Conservation (phyloP, 352 stramenopile species). For the Stramenopiles sp. region DNA sequence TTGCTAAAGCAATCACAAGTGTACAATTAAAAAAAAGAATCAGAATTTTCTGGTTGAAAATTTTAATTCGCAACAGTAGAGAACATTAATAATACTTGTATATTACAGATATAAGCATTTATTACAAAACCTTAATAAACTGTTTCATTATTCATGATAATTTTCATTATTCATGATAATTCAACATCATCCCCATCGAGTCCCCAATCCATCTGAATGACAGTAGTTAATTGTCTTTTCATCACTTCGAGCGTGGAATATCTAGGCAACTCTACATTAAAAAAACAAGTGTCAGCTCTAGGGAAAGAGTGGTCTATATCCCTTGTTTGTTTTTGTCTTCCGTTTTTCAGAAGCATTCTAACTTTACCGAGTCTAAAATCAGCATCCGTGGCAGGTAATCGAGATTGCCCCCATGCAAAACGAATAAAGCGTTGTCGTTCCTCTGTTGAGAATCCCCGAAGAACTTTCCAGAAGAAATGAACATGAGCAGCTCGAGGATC, state of each 20-base stretch:
- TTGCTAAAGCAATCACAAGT: no score
- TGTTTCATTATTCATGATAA: no score
- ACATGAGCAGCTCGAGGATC: neutral
- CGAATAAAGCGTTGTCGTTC: constrained; percentile 9
- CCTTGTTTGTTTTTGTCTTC: constrained; percentile 8
- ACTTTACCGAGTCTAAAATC: neutral
- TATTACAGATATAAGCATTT: no score
- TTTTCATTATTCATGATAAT: no score
- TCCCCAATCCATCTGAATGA: no score
- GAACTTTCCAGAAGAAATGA: constrained; percentile 7
- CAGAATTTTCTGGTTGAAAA: no score
- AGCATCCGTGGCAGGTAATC: constrained; percentile 6
- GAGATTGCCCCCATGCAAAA: constrained; percentile 11
- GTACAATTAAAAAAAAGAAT: no score
- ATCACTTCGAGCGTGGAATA: constrained; percentile 72
- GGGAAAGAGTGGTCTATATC: constrained; percentile 11
- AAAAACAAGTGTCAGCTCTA: constrained; percentile 76
- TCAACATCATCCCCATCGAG: no score
- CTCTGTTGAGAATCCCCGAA: neutral
- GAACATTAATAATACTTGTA: no score
- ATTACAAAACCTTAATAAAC: no score
- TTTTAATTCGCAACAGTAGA: no score
- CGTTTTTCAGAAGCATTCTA: constrained; percentile 8
- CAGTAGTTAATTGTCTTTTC: constrained; percentile 19
- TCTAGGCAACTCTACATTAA: constrained; percentile 79